phyloP scores from a whole-genome alignment of 2,329 filamentous ascomycete genomes.

The Monilinia fructigena region DNA sequence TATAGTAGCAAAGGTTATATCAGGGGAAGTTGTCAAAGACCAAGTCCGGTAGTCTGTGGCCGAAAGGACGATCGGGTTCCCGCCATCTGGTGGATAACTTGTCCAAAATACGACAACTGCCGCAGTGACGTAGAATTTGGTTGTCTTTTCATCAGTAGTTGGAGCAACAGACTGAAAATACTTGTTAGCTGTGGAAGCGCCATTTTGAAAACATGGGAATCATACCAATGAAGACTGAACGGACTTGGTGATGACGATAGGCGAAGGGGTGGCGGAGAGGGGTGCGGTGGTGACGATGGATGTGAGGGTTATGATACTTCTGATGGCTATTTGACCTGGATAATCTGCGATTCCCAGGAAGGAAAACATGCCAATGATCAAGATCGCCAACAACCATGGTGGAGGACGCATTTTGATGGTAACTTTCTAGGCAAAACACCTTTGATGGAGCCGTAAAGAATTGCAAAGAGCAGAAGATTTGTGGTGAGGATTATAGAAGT shows the following conservation, averaged over 20 bases:
- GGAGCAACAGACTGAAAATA: not conserved
- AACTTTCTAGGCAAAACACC: not conserved
- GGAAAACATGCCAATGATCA: not conserved
- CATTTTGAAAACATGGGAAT: not conserved
- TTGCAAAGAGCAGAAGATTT: not conserved
- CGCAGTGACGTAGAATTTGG: not conserved
- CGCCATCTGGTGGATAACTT: not conserved
- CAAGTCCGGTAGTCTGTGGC: not conserved
- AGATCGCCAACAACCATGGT: not conserved
- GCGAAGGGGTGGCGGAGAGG: not conserved
- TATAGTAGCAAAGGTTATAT: not conserved
- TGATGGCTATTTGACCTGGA: not conserved
- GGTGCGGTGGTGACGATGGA: not conserved
- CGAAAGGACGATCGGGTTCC: not conserved
- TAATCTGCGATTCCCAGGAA: not conserved
- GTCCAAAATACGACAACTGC: not conserved
- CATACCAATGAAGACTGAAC: conserved; percentile 5
- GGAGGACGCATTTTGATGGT: not conserved
- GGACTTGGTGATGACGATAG: not conserved
- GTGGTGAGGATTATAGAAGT: not conserved
- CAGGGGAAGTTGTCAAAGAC: not conserved
- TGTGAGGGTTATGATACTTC: not conserved
- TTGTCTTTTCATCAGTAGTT: too few relatives aligned
- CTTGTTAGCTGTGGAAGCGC: not conserved
- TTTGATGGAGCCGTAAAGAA: not conserved